Percentiles rank a stretch among this genome's conserved stretches.
Evolutionary conservation across 495 filamentous ascomycete species (phyloP).

Genomic region (Penicillium alfredii): DNA sequence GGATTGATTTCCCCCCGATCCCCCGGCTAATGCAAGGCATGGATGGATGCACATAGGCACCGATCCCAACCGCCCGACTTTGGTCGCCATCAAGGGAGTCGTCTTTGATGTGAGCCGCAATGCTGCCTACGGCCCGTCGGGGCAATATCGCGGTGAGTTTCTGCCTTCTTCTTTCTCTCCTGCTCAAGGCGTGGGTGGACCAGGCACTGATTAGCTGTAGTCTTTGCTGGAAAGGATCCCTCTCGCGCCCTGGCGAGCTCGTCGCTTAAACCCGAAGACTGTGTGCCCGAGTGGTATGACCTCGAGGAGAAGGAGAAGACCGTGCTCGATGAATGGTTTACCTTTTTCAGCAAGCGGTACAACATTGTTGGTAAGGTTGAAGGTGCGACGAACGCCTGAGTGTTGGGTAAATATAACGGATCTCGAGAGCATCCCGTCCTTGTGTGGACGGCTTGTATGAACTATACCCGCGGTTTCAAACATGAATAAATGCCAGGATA

Average conservation of each 20-base stretch:
- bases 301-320: slow-evolving; percentile 81
- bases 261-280: slow-evolving; percentile 81
- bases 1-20: background rate
- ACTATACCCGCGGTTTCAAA: slow-evolving; percentile 8
- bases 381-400: slow-evolving; percentile 33
- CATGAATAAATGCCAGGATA: background rate
- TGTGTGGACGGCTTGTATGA: slow-evolving; percentile 1
- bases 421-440: background rate
- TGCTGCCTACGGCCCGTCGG: slow-evolving; percentile 73
- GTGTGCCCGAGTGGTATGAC: slow-evolving; percentile 75
- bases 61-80: slow-evolving; percentile 64
- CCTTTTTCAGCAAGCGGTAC: slow-evolving; percentile 93
- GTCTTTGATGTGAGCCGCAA: slow-evolving; percentile 93
- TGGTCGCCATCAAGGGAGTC: slow-evolving; percentile 93
- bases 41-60: slow-evolving; percentile 32
- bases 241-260: slow-evolving; percentile 83
- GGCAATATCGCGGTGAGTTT: slow-evolving; percentile 72
- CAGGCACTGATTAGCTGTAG: slow-evolving; percentile 39
- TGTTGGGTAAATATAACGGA: background rate
- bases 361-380: slow-evolving; percentile 82
- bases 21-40: background rate
- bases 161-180: too few relatives aligned
- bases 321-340: slow-evolving; percentile 83
- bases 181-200: too few relatives aligned
- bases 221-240: slow-evolving; percentile 92